phyloP scores from a whole-genome alignment of 768 basidiomycete genomes.

The Pleurotus tuber-regium region DNA sequence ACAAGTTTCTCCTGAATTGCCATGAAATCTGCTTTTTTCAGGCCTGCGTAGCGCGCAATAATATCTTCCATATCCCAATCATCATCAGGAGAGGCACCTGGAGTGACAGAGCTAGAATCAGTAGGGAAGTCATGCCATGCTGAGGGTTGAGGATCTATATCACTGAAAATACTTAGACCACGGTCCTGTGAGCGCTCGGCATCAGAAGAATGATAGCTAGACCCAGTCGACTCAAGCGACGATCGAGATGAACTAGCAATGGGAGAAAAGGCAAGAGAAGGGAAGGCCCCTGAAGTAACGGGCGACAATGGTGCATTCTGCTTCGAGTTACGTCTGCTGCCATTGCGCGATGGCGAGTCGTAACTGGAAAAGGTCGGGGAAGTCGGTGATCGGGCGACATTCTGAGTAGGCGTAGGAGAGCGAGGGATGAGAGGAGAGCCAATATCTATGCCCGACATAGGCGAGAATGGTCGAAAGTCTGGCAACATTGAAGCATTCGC shows the following conservation, averaged over 20 bases:
- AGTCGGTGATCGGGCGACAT: slow-evolving; percentile 48
- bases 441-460: slow-evolving; percentile 49
- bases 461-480: slow-evolving; percentile 43
- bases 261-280: slow-evolving; percentile 66
- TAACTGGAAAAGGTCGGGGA: slow-evolving; percentile 47
- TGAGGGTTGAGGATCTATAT: slow-evolving; percentile 45
- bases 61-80: slow-evolving; percentile 64
- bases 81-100: slow-evolving; percentile 51
- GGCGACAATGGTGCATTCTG: slow-evolving; percentile 51
- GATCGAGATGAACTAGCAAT: slow-evolving; percentile 74
- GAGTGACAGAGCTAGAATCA: slow-evolving; percentile 42
- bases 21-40: slow-evolving; percentile 67
- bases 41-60: slow-evolving; percentile 61
- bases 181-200: slow-evolving; percentile 52
- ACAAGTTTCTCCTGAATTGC: slow-evolving; percentile 77
- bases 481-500: slow-evolving; percentile 21
- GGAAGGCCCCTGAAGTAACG: slow-evolving; percentile 48
- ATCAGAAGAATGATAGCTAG: slow-evolving; percentile 84
- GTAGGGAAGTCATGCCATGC: slow-evolving; percentile 64
- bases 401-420: slow-evolving; percentile 70
- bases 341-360: slow-evolving; percentile 35
- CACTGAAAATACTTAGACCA: slow-evolving; percentile 50
- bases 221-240: slow-evolving; percentile 77
- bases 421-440: slow-evolving; percentile 46
- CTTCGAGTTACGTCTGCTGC: slow-evolving; percentile 51